These are phyloP conservation scores for Penicilliopsis zonata DNA, from an alignment of 495 filamentous ascomycete species.

Conservation along the genomic window DNA sequence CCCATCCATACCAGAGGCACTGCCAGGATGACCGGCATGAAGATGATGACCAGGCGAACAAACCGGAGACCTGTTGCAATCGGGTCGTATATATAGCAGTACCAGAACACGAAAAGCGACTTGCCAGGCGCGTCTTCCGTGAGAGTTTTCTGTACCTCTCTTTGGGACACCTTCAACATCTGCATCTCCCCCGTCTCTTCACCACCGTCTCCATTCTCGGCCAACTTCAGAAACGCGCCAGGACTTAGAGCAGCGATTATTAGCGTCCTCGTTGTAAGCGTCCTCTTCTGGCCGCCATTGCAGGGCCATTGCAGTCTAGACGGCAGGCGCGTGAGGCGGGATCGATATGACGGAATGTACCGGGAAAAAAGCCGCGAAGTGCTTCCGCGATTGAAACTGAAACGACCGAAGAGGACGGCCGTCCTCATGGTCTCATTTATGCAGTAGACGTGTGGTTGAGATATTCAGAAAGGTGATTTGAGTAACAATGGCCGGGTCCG, in stretches of 20 bases:
- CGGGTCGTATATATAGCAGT: conserved; percentile 71
- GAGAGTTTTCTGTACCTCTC: conserved; percentile 59
- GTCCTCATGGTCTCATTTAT: conserved; percentile 39
- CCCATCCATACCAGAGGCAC: conserved; percentile 79
- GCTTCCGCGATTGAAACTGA: conserved; percentile 33
- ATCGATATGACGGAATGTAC: conserved; percentile 6
- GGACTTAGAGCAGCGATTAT: conserved; percentile 44
- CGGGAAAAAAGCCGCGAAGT: conserved; percentile 12
- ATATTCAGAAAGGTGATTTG: too few relatives aligned
- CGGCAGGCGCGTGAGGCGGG: conserved; percentile 7
- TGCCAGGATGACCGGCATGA: conserved; percentile 74
- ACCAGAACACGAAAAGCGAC: conserved; percentile 45
- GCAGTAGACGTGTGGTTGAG: too few relatives aligned
- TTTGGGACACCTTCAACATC: conserved; percentile 71
- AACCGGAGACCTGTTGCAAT: conserved; percentile 80
- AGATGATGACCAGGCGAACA: conserved; percentile 73
- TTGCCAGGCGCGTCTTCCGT: conserved; percentile 46
- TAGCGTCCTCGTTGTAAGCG: conserved; percentile 19
- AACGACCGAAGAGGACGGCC: conserved; percentile 39
- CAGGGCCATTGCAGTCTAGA: conserved; percentile 16
- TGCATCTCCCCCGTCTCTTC: conserved; percentile 66
- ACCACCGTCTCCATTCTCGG: conserved; percentile 48
- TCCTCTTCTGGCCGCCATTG: conserved; percentile 15
- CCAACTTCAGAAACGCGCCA: conserved; percentile 60
- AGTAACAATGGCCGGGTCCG: too few relatives aligned